Evolutionary conservation across 2,329 filamentous ascomycete genomes (phyloP).

Genomic region (Fusarium citri): DNA sequence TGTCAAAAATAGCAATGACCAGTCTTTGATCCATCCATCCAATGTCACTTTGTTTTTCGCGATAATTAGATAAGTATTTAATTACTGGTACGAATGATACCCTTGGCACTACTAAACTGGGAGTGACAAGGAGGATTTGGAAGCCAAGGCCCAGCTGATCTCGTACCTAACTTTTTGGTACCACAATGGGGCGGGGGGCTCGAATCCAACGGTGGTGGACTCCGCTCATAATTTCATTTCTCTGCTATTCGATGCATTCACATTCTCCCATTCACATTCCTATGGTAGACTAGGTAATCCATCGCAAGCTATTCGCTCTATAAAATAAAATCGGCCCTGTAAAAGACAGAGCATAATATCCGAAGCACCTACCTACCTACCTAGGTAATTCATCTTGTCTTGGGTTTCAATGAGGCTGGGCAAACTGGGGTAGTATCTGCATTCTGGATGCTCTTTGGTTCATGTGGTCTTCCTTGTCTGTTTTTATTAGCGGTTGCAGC

Average conservation of each 20-base stretch:
- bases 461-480: conserved; percentile 25
- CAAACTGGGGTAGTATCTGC: conserved; percentile 16
- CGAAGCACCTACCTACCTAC: not conserved
- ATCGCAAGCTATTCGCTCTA: not conserved
- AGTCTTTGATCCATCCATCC: conserved; percentile 18
- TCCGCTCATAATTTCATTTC: conserved; percentile 36
- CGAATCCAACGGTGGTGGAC: conserved; percentile 14
- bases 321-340: not conserved
- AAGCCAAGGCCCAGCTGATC: conserved; percentile 18
- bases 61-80: not conserved
- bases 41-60: conserved; percentile 15
- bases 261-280: conserved; percentile 7
- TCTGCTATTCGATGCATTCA: not conserved
- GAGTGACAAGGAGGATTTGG: not conserved
- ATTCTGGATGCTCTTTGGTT: conserved; percentile 15
- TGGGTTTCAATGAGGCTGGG: conserved; percentile 28
- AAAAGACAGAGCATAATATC: not conserved
- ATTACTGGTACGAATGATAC: conserved; percentile 3
- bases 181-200: conserved; percentile 13
- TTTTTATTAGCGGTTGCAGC: conserved; percentile 6
- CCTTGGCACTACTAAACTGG: conserved; percentile 17
- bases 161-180: conserved; percentile 27
- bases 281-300: not conserved
- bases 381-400: conserved; percentile 1
- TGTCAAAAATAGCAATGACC: conserved; percentile 23